Evolutionary conservation across 441 rosid genomes (phyloP), one percentile per base, ranked within the genome.

Genomic region (Sinapis alba): DNA sequence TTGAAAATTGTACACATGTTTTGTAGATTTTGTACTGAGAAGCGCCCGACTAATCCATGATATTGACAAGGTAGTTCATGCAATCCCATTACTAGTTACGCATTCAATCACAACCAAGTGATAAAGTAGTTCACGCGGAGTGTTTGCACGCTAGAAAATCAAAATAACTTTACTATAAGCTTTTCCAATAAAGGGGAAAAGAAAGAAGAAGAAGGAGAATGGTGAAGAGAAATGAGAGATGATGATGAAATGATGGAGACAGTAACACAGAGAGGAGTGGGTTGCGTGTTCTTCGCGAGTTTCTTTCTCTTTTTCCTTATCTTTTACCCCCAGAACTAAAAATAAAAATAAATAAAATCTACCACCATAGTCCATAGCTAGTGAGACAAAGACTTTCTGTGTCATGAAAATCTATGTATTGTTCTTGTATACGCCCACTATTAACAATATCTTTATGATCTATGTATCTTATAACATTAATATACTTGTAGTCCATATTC

Each of bases 271-370:
- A 64, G 71, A 57, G 62, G 75, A 63, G 23, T 70, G 62, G 67
- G 80, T 76, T 76, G 80, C 80, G 80, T 76, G 80, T 76, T 76
- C 80, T 67, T 76, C 75, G 80, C 75, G 80, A 76, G 80, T 70
- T 76, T 70, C 71, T 76, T 70, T 51, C 15, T n/a, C 32, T 54
- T 30, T 11, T 53, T 10, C 9, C 12, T 57, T 19, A 5, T 18
- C 15, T 68, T 32, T 32, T 45, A 41, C 77, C 60, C 34, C n/a
- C 23, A 18, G 1, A 64, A 6, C 32, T 3, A 9, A 53, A 4
- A 8, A 12, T 1, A 41, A 19, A 26, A 12, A 16, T 41, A 32
- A 32, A 32, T 69, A 56, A 32, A 32, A 32, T 69, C 54, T 72
- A 59, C 62, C 57, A 68, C 41, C 24, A 18, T n/a, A 58, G 62